Evolutionary conservation across 257 asterid genomes (phyloP).

Genomic region (Cinchona pubescens): DNA sequence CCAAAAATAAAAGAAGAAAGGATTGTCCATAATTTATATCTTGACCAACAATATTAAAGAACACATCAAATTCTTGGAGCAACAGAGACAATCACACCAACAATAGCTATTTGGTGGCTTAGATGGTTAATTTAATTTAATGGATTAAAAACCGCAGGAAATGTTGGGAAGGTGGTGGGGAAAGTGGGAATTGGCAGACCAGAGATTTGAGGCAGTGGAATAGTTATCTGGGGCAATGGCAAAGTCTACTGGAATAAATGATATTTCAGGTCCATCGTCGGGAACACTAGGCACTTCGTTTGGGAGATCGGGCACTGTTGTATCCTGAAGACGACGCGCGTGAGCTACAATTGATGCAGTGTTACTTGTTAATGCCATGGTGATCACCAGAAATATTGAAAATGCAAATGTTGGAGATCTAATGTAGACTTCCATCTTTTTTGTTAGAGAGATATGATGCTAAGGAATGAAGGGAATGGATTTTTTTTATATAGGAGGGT

Average conservation of each 20-base stretch:
- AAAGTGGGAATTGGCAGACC: conserved; percentile 1
- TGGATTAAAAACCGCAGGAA: conserved; percentile 10
- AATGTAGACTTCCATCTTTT: background rate
- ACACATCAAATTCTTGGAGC: background rate
- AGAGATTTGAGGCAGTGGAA: conserved; percentile 10
- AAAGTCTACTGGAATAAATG: conserved; percentile 1
- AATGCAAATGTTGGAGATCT: conserved; percentile 5
- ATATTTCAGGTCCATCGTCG: background rate
- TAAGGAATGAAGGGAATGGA: background rate
- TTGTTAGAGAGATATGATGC: background rate
- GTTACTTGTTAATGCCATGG: conserved; percentile 12
- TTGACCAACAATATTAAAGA: background rate
- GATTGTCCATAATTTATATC: too few relatives aligned
- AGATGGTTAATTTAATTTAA: conserved; percentile 1
- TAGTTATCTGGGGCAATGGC: conserved; percentile 1
- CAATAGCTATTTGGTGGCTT: background rate
- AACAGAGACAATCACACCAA: background rate
- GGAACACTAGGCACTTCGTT: background rate
- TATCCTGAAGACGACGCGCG: conserved; percentile 13
- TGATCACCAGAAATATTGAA: conserved; percentile 16
- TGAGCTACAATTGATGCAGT: conserved; percentile 9
- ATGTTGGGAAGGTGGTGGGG: background rate
- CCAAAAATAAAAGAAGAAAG: too few relatives aligned
- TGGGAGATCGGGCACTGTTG: background rate
- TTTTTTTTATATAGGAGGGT: conserved; percentile 6